phyloP scores from a whole-genome alignment of 352 stramenopile genomes.

The Chrysophaeum taylorii region DNA sequence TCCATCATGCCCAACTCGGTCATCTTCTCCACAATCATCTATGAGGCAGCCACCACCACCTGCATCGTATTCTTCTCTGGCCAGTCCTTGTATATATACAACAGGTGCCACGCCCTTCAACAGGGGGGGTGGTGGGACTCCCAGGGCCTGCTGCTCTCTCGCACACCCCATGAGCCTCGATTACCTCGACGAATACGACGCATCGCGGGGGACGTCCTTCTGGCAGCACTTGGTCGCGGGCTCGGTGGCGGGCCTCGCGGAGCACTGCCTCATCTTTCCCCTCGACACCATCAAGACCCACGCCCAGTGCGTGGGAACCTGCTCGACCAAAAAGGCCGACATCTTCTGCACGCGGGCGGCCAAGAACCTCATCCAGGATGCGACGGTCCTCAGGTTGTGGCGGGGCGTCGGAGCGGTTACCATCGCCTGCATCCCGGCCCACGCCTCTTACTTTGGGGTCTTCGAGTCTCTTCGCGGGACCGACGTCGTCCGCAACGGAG shows the following conservation, averaged over 20 bases:
- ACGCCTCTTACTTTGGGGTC: constrained; percentile 61
- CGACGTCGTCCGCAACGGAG: constrained; percentile 39
- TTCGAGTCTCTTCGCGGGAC: constrained; percentile 33
- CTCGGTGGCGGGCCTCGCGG: constrained; percentile 83
- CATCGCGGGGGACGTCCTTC: constrained; percentile 72
- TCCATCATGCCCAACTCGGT: too few species aligned
- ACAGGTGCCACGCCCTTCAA: too few species aligned
- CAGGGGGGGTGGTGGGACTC: too few species aligned
- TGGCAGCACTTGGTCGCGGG: constrained; percentile 84
- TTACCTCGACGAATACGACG: constrained; percentile 62
- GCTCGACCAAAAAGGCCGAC: background rate
- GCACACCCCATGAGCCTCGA: too few species aligned
- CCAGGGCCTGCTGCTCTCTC: too few species aligned
- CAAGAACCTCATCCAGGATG: constrained; percentile 11
- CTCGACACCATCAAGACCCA: constrained; percentile 83
- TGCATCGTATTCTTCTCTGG: too few species aligned
- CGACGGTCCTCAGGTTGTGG: constrained; percentile 66
- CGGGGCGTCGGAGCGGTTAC: constrained; percentile 94
- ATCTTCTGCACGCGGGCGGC: background rate
- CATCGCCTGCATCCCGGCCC: constrained; percentile 87
- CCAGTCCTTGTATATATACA: too few species aligned
- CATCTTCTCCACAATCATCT: too few species aligned
- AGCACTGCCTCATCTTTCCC: constrained; percentile 95
- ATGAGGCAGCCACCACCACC: too few species aligned
- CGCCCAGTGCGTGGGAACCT: constrained; percentile 56